Base-by-base conservation (phyloP, 371 early-diverging fungal genomes). In the Dipsacomyces acuminosporus region DNA sequence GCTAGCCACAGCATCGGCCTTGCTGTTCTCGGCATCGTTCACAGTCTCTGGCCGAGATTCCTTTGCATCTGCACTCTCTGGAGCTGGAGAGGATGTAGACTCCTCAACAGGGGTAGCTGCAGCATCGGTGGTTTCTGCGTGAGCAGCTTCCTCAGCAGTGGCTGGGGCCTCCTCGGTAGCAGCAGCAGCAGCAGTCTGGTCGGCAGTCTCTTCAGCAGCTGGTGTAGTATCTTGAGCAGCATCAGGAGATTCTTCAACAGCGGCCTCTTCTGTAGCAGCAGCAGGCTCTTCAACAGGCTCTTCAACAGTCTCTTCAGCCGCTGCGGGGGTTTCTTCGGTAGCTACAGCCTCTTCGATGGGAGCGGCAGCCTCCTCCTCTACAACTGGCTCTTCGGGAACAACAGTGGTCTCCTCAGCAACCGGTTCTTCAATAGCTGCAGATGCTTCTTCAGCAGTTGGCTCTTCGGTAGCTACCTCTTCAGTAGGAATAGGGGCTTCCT, bases 41-140 rank as follows among this genome's bases (percentile, higher is more conserved):
- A 38, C 54, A 2, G 40, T 41, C 47, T 45, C 45, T 23, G 45
- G 34, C 34, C 34, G 34, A 7, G 34, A 34, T 14, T 34, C 34
- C 34, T 34, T 34, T 7, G 34, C 8, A 34, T 34, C 34, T 7
- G 34, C 14, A 7, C 14, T 14, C 34, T 34, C 40, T 8, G 51
- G 24, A 33, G 50, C 34, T 8, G 51, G 46, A 11, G 61, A 26
- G 14, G 48, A 17, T n/a, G 35, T 19, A 8, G 40, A 5, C 24
- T 48, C 40, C 40, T 48, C 48, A 36, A 19, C 40, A 38, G 23
- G 17, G 1, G 40, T 19, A 21, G 40, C 24, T 4, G 38, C 17
- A 38, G 38, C 38, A 38, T 4, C 8, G 38, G 38, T 38, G 15
- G 8, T n/a, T n/a, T 38, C 14, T 4, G 38, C 38, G 14, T 8